Base-by-base conservation (phyloP, 306 rosid genomes). In the Medicago ruthenica region DNA sequence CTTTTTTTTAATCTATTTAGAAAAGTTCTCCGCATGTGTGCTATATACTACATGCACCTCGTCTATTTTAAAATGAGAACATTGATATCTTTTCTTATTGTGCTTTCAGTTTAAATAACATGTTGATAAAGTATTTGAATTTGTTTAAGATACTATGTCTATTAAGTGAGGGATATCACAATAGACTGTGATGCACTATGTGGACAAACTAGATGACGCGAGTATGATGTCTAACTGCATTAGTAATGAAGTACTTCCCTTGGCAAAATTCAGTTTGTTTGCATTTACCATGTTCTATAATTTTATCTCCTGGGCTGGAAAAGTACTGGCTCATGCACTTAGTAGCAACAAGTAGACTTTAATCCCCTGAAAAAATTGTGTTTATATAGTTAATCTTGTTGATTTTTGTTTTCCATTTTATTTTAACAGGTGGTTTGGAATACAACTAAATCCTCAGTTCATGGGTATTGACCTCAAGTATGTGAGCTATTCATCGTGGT, bases 401-500 rank as follows among this genome's bases (percentile, higher is more conserved):
- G 31, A 67, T 40, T 45, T 41, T 71, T 71, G 51, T 69, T 74
- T 61, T 58, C 57, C 76, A 50, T 67, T 53, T 76, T 67, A 44
- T 77, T 82, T 80, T 73, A 45, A 57, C 79, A 96, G 99, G 99
- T 92, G 99, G 98, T 85, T 92, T 83, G 99, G 98, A 40, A 89
- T 90, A 69, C 98, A 96, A 90, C 86, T 96, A 80, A 96, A 96
- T 85, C 97, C 99, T 75, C 96, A 85, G 36, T 89, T 90, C 85
- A 67, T 92, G 89, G 86, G 93, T 68, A 90, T 96, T 68, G 99
- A 96, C 84, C 97, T 96, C 88, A 96, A 96, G 99, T 92, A 89
- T 81, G 99, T 83, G 81, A 86, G 79, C 71, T 69, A 36, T 24
- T 85, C 71, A 22, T 68, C 24, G 71, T 42, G 58, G 36, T 83